Evolutionary conservation across 1,284 basidiomycete genomes (phyloP), one percentile per base, ranked within the genome.

Genomic region (Sanghuangporus weigelae): DNA sequence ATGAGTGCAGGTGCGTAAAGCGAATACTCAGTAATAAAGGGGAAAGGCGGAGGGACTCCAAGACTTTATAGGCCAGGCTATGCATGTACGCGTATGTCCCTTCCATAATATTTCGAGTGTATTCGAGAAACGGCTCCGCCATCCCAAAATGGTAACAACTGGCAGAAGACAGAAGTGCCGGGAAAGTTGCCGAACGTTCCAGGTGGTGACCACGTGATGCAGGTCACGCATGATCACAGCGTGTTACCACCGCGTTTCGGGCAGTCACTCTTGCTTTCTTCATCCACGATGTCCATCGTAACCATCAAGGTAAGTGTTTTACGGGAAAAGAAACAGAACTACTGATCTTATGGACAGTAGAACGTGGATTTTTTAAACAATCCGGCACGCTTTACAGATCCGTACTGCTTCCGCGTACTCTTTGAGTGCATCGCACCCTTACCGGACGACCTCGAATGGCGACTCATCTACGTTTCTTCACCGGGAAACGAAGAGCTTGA

Each of bases 341-440:
- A 35, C 53, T 26, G 12, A 56, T 19, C 21, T 16, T 23, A 11
- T 53, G 21, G 1, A 14, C 19, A 56, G 14, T 51, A 91, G 89
- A 88, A 91, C 71, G 89, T 92, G 67, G 88, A 94, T 74, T 93
- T 97, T 67, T 81, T 96, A 71, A 95, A 95, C 80, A 97, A 97
- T 75, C 95, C 95, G 4, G 94, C 94, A 14, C 86, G 85, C 69
- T 98, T 96, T 76, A 84, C 88, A 19, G 96, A 98, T 71, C 82
- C 90, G 44, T 99, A 98, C 78, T 85, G 87, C 69, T 98, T 98
- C 77, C 88, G 93, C 69, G 95, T 99, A 74, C 97, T 95, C 0
- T 99, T 99, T 70, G 97, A 99, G 75, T 98, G 96, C 76, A 96
- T 99, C 69, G 90, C 95, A 7, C 87, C 90, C 10, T 81, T 99